Conservation (phyloP, 2,329 filamentous ascomycete genomes). For the Seiridium unicorne region DNA sequence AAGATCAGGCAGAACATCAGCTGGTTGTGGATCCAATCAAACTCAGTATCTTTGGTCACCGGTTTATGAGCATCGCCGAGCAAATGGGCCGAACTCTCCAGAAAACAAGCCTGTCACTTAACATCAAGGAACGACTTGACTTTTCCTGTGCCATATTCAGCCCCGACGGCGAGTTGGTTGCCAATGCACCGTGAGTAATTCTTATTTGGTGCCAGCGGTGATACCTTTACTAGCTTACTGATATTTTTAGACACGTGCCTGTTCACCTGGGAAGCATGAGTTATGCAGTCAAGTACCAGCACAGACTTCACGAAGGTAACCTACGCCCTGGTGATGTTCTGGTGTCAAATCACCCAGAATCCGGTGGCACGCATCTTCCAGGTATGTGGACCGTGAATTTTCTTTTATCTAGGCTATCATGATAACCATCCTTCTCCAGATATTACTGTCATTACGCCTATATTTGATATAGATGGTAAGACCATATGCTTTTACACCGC, state of each 20-base stretch:
- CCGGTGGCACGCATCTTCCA: constrained; percentile 14
- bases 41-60: constrained; percentile 72
- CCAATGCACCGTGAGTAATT: constrained; percentile 57
- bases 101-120: constrained; percentile 73
- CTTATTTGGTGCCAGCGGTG: neutral
- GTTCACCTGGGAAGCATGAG: constrained; percentile 76
- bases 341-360: constrained; percentile 14
- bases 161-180: constrained; percentile 67
- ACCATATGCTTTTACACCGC: constrained; percentile 17
- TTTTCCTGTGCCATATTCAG: constrained; percentile 80
- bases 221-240: neutral
- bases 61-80: constrained; percentile 82
- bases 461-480: constrained; percentile 10
- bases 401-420: neutral
- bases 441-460: constrained; percentile 12
- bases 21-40: constrained; percentile 67
- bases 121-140: constrained; percentile 77
- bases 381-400: neutral
- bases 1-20: constrained; percentile 42
- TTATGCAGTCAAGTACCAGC: constrained; percentile 69
- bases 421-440: neutral
- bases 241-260: constrained; percentile 46
- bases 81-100: constrained; percentile 79
- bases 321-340: constrained; percentile 32
- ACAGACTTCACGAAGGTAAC: constrained; percentile 66